Evolutionary conservation across 2,329 filamentous ascomycete genomes (phyloP), one percentile per base, ranked within the genome.

Genomic region (Claviceps purpurea): DNA sequence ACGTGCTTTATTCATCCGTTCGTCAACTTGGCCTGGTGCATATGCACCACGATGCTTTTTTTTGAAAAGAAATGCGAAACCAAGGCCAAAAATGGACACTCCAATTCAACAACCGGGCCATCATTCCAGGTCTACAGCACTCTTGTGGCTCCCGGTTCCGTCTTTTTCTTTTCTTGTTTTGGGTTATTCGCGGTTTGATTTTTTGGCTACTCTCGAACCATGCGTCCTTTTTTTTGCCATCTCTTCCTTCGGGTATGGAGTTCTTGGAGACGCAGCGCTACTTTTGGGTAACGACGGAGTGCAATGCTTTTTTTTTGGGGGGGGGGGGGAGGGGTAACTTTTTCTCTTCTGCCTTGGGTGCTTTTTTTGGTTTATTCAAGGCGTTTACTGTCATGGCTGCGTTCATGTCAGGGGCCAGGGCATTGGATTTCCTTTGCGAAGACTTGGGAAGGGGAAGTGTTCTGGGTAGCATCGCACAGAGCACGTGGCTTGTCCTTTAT

Each of bases 321-420:
- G 4, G 4, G 24, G 24, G 24, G 24, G 24, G 24, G 5, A 5
- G 6, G 5, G 2, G 8, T 8, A 8, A 8, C 10, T 34, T 11
- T 11, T 34, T 34, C 11, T 11, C 30, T 34, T 34, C 30, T 34
- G 10, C 3, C 30, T 34, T 10, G 30, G 30, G 30, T 34, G 30
- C 30, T 34, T 4, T 34, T 34, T 34, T 34, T 34, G 10, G 30
- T 34, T 34, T 11, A 34, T 34, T 34, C 10, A 11, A 34, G 30
- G 26, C 40, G 39, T 38, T 39, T 43, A 34, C 50, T 38, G 18
- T 54, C 38, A 46, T 34, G 49, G 49, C 41, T 46, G 50, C 52
- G 51, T 54, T 40, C 30, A 11, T 34, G 37, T 20, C 45, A 46
- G 44, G 16, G 34, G 37, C n/a, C 45, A 46, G 44, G 16, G 34